phyloP scores from a whole-genome alignment of 1,139 yeast species.

The Trichomonascaceae sp. region DNA sequence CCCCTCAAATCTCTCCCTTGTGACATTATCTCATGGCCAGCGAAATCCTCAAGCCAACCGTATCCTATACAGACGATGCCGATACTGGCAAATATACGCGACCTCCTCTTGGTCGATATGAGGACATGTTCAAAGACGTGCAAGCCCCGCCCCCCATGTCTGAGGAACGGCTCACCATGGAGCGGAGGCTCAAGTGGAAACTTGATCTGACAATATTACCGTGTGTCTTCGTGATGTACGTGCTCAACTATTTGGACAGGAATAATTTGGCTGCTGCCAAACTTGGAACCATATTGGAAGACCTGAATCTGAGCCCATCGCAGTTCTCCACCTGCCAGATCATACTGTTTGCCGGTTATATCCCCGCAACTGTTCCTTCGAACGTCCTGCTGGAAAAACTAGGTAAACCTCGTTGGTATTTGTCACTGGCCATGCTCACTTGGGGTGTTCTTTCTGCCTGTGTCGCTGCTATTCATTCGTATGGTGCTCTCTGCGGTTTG shows the following conservation, averaged over 20 bases:
- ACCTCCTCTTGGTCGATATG: constrained; percentile 15
- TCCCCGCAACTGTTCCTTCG: constrained; percentile 54
- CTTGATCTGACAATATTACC: constrained; percentile 53
- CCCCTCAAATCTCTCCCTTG: neutral
- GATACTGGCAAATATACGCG: constrained; percentile 9
- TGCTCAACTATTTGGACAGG: constrained; percentile 55
- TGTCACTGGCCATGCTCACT: constrained; percentile 44
- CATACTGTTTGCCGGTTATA: constrained; percentile 56
- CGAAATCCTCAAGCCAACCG: constrained; percentile 5
- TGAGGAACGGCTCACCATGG: constrained; percentile 13
- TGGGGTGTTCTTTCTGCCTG: constrained; percentile 59
- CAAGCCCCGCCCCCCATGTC: constrained; percentile 15
- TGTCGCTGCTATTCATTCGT: constrained; percentile 45
- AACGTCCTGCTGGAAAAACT: constrained; percentile 42
- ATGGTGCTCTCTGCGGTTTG: constrained; percentile 35
- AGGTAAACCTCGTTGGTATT: constrained; percentile 47
- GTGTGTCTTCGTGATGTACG: constrained; percentile 49
- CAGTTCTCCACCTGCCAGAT: constrained; percentile 54
- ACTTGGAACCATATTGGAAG: constrained; percentile 51
- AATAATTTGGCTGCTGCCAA: constrained; percentile 58
- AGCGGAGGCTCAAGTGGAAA: constrained; percentile 27
- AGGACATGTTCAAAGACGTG: constrained; percentile 15
- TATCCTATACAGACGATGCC: constrained; percentile 5
- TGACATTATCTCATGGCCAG: neutral
- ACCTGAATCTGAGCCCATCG: constrained; percentile 43